Conservation (phyloP, 129 eudicot genomes). For the Tagetes erecta region DNA sequence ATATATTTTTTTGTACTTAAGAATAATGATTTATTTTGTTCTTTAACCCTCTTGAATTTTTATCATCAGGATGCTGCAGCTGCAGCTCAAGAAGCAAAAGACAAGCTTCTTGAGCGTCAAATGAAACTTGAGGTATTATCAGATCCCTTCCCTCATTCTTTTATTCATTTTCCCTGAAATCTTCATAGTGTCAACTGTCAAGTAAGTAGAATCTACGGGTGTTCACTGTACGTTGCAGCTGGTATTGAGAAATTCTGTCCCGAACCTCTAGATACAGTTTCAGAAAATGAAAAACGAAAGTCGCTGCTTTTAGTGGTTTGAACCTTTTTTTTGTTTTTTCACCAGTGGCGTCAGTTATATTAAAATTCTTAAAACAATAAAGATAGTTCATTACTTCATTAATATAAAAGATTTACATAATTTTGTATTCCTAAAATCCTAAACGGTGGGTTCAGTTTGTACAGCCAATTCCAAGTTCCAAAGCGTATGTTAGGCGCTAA, state of each 20-base stretch:
- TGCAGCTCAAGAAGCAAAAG: constrained; percentile 75
- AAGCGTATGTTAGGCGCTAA: neutral
- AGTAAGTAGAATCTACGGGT: neutral
- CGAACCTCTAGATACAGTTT: neutral
- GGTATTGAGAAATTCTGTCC: neutral
- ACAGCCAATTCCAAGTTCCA: neutral
- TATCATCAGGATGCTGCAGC: constrained; percentile 61
- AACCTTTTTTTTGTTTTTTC: neutral
- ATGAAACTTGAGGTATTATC: constrained; percentile 92
- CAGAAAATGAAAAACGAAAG: neutral
- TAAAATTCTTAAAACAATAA: neutral
- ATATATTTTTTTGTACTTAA: neutral
- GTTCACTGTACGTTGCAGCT: neutral
- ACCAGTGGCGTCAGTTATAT: neutral
- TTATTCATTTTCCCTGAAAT: neutral
- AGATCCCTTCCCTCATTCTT: neutral
- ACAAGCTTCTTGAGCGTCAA: constrained; percentile 88
- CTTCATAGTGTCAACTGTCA: neutral
- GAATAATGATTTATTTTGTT: constrained; percentile 12
- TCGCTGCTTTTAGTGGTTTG: neutral
- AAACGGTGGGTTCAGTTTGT: neutral
- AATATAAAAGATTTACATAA: neutral
- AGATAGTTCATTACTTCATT: neutral
- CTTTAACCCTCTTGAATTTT: constrained; percentile 23
- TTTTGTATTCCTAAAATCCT: neutral